phyloP scores from a whole-genome alignment of 176 grass and related monocot genomes.

The Phoenix dactylifera region DNA sequence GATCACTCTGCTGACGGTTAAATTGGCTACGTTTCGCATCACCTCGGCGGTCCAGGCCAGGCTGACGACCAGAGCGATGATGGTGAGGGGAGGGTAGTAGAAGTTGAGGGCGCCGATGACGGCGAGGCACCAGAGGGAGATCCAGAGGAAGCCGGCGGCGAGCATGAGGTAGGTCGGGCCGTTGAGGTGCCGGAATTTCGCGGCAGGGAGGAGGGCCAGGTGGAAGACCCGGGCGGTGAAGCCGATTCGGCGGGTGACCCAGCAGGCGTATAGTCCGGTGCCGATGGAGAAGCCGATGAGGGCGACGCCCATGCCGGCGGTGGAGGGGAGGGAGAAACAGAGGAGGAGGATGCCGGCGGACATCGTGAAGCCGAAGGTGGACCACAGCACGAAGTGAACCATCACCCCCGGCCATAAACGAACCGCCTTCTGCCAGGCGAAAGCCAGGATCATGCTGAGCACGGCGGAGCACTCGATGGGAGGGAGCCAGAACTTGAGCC shows the following conservation, averaged over 20 bases:
- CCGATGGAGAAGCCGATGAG: slow-evolving; percentile 86
- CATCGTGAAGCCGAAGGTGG: slow-evolving; percentile 53
- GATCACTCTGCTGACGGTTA: slow-evolving; percentile 84
- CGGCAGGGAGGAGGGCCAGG: slow-evolving; percentile 46
- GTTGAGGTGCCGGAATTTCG: slow-evolving; percentile 67
- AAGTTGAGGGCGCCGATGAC: slow-evolving; percentile 84
- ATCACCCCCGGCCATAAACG: slow-evolving; percentile 55
- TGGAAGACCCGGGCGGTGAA: slow-evolving; percentile 62
- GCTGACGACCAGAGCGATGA: slow-evolving; percentile 64
- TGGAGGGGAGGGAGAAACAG: slow-evolving; percentile 74
- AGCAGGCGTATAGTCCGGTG: slow-evolving; percentile 79
- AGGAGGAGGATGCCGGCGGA: slow-evolving; percentile 64
- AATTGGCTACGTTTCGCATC: slow-evolving; percentile 93
- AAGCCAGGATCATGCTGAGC: slow-evolving; percentile 73
- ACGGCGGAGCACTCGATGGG: slow-evolving; percentile 61
- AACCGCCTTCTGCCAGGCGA: slow-evolving; percentile 89
- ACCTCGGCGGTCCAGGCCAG: slow-evolving; percentile 89
- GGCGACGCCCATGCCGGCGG: slow-evolving; percentile 50
- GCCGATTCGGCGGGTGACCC: slow-evolving; percentile 52
- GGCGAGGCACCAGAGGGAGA: slow-evolving; percentile 72
- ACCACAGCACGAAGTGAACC: slow-evolving; percentile 80
- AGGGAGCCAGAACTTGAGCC: slow-evolving; percentile 63
- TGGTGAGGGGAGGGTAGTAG: slow-evolving; percentile 62
- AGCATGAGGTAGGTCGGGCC: slow-evolving; percentile 91
- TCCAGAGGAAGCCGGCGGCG: slow-evolving; percentile 66